Base-by-base conservation (phyloP, 768 basidiomycete genomes). In the Trametes gibbosa region DNA sequence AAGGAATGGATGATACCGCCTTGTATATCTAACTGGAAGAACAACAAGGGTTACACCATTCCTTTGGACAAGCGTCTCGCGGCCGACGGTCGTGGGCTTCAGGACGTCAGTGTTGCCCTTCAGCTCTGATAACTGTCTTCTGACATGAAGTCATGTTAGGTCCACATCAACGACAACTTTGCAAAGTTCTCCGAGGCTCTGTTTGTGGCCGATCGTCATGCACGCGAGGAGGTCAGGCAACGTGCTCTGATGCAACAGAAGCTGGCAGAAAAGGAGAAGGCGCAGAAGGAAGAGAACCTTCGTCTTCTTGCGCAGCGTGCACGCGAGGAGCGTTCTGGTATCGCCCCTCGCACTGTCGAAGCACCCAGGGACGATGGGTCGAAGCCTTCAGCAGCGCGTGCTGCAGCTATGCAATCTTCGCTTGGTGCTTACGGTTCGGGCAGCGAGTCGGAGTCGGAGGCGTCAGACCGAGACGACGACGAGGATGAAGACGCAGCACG, bases 1-100 rank as follows among this genome's bases (percentile, higher is more conserved):
- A 99, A 98, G 76, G 97, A 98, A 69, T 98, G 97, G 97, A 97
- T 98, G 95, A 98, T 99, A 57, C 97, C 97, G 17, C 97, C 97
- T 17, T 98, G 96, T 73, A 98, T 99, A 60, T 96, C 93, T 25
- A 99, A 99, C 75, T 99, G 97, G 97, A 99, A 99, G 79, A 99
- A 99, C 79, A 98, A 98, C 85, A 99, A 98, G 76, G 97, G 97
- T 82, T 99, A 95, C 73, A 98, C 97, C 1, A 98, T 98, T 68
- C 96, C 97, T 37, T 81, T 98, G 34, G 97, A 98, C 71, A 98
- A 99, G 77, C 91, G 96, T 63, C 78, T 99, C 53, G 97, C 97
- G 39, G 96, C 97, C 3, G 97, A 98, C 73, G 96, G 96, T n/a
- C 84, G 96, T 65, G 97, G 97, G 58, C 80, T 99, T 34, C 97